Conservation (phyloP, 192 early-diverging fungal species). For the Backusella mclennaniae region DNA sequence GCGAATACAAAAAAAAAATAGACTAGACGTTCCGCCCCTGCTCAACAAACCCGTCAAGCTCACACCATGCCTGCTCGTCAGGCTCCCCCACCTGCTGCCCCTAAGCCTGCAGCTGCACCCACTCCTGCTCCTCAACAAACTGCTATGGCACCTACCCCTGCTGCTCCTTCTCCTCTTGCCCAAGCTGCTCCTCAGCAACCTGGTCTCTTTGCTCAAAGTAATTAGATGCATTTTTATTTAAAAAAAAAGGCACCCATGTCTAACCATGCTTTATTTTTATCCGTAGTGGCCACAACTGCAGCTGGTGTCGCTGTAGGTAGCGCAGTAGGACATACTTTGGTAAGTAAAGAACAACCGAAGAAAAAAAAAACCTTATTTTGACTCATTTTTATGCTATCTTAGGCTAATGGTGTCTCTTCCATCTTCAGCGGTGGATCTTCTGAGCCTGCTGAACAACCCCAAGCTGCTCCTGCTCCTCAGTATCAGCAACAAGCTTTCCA, state of each 20-base stretch:
- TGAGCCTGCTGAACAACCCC: constrained; percentile 41
- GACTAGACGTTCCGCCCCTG: constrained; percentile 46
- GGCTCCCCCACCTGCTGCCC: constrained; percentile 51
- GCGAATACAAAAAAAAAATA: not conserved
- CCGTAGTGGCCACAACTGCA: constrained; percentile 82
- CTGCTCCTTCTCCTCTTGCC: constrained; percentile 51
- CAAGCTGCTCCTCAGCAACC: constrained; percentile 67
- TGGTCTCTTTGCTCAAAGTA: constrained; percentile 73
- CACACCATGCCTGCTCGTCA: constrained; percentile 62
- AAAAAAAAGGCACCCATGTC: not conserved
- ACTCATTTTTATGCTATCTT: not conserved
- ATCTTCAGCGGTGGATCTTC: constrained; percentile 52
- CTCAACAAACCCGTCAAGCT: constrained; percentile 53
- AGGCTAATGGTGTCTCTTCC: constrained; percentile 34
- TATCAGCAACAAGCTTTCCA: constrained; percentile 30
- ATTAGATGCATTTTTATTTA: not conserved
- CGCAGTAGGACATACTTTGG: constrained; percentile 67
- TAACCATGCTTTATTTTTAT: not conserved
- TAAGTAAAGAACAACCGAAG: constrained; percentile 19
- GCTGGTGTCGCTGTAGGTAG: constrained; percentile 93
- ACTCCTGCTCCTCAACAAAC: constrained; percentile 35
- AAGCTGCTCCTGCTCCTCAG: constrained; percentile 31
- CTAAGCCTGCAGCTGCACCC: constrained; percentile 17
- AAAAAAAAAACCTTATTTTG: not conserved
- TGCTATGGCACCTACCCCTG: constrained; percentile 20